A percentile compares a stretch with the other conserved stretches of the same genome.
Conservation (phyloP, 208 protist species). For the Acanthamoeba castellanii region DNA sequence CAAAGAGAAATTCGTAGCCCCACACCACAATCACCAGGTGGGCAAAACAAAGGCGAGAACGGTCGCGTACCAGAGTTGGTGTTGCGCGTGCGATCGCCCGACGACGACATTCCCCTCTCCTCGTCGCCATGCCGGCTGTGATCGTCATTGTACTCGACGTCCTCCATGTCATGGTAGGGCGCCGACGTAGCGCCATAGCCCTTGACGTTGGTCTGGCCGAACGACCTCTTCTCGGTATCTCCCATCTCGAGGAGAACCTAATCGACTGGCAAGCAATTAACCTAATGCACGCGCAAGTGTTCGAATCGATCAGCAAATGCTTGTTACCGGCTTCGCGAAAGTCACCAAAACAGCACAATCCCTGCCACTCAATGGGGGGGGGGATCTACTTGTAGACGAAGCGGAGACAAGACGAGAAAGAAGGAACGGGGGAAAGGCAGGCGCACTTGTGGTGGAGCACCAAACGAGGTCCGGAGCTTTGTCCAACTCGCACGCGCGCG, state of each 20-base stretch:
- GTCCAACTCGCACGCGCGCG: neutral
- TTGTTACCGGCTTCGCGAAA: neutral
- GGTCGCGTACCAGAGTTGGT: neutral
- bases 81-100: neutral
- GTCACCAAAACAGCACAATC: neutral
- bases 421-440: constrained; percentile 2
- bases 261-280: neutral
- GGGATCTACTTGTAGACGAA: neutral
- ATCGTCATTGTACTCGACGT: constrained; percentile 9
- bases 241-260: neutral
- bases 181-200: constrained; percentile 43
- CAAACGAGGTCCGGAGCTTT: neutral
- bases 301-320: neutral
- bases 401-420: constrained; percentile 15
- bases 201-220: constrained; percentile 16
- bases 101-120: constrained; percentile 3
- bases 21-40: neutral
- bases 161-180: constrained; percentile 31
- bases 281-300: neutral
- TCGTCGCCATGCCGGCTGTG: neutral
- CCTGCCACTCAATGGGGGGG: neutral
- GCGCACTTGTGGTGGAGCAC: neutral
- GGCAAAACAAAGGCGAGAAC: neutral
- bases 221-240: constrained; percentile 18
- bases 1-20: neutral